These are phyloP conservation scores for Strigomonas culicis DNA, from an alignment of 208 protist genomes.

Conservation along the genomic window DNA sequence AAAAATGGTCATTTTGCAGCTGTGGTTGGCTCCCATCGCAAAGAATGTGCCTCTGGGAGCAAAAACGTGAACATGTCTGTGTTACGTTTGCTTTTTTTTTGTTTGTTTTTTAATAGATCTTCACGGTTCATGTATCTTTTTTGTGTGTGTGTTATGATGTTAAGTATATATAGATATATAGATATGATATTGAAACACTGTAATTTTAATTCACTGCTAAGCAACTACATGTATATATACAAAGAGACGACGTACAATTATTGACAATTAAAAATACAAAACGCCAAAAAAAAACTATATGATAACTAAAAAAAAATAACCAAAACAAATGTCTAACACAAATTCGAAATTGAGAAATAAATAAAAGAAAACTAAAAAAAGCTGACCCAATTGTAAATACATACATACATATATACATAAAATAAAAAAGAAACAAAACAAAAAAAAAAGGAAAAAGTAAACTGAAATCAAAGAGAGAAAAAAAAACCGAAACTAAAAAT, in stretches of 20 bases:
- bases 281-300: background rate
- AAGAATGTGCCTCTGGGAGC: no score
- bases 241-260: no score
- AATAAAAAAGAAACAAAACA: background rate
- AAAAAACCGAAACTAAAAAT: background rate
- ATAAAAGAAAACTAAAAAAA: slow-evolving; percentile 8
- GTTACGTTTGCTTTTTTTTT: background rate
- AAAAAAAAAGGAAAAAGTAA: background rate
- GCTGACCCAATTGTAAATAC: background rate
- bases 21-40: no score
- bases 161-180: background rate
- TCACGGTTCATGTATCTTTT: slow-evolving; percentile 1
- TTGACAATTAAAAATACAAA: background rate
- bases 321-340: background rate
- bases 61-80: background rate
- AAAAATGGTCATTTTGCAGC: background rate
- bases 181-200: background rate
- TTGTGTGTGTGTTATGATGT: background rate
- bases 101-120: background rate
- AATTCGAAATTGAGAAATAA: slow-evolving; percentile 2
- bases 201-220: background rate
- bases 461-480: background rate
- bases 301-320: background rate
- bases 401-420: background rate
- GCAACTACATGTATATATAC: no score